Evolutionary conservation across 208 protist genomes (phyloP).

Genomic region (Wallacemonas collosoma): DNA sequence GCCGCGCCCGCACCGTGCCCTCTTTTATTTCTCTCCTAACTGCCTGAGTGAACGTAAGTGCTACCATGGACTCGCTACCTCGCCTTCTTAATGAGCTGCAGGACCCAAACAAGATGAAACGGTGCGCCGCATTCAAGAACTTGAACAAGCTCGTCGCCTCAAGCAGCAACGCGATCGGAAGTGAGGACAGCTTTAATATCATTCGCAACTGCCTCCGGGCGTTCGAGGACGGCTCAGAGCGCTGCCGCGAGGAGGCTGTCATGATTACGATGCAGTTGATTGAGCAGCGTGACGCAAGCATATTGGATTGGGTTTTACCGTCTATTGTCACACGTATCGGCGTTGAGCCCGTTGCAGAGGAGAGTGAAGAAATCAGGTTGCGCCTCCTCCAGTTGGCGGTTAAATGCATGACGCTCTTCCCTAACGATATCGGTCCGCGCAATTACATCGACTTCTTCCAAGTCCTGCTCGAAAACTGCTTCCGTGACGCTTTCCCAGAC

Average conservation of each 20-base stretch:
- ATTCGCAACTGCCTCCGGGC: slow-evolving; percentile 62
- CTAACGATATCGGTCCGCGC: slow-evolving; percentile 83
- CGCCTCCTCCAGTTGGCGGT: slow-evolving; percentile 61
- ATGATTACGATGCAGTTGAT: slow-evolving; percentile 46
- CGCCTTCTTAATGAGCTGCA: slow-evolving; percentile 79
- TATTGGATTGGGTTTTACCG: slow-evolving; percentile 90
- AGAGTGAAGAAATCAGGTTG: slow-evolving; percentile 84
- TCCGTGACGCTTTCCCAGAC: slow-evolving; percentile 76
- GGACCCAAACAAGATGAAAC: slow-evolving; percentile 67
- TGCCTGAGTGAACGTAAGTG: background rate
- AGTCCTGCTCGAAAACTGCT: slow-evolving; percentile 84
- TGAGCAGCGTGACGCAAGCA: slow-evolving; percentile 40
- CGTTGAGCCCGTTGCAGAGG: slow-evolving; percentile 64
- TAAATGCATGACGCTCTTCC: slow-evolving; percentile 81
- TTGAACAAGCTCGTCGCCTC: slow-evolving; percentile 42
- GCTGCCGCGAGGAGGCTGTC: slow-evolving; percentile 77
- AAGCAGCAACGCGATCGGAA: slow-evolving; percentile 17
- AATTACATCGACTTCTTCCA: slow-evolving; percentile 91
- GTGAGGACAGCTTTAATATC: slow-evolving; percentile 55
- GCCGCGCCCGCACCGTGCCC: background rate
- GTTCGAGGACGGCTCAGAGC: slow-evolving; percentile 81
- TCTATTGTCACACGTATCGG: slow-evolving; percentile 84
- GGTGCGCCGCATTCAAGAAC: slow-evolving; percentile 65
- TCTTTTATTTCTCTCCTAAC: background rate
- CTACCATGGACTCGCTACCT: slow-evolving; percentile 67